Evolutionary conservation across 345 rosid genomes (phyloP), one percentile per base, ranked within the genome.

Genomic region (Turritis glabra): DNA sequence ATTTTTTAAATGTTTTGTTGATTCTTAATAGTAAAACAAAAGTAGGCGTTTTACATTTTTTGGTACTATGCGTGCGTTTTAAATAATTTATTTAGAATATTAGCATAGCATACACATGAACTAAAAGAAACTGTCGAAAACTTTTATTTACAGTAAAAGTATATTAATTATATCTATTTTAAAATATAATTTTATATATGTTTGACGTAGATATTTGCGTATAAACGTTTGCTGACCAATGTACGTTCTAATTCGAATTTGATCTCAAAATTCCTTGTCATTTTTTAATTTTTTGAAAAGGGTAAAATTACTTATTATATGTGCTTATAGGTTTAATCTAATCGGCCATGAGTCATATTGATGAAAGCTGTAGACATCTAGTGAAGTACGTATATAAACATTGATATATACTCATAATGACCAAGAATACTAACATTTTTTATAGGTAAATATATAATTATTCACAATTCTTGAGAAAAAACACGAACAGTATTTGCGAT

Each of bases 301-400:
- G n/a, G n/a, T n/a, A 54, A n/a, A 40, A 25, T 37, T 18, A 23
- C 27, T 15, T 52, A 5, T 38, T 12, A 12, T 67, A 17, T 59
- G 50, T 41, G 64, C 29, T 9, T 17, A n/a, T n/a, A 26, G 38
- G 40, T 38, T n/a, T 51, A 25, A 38, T 69, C 4, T 18, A 7
- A 29, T 13, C 32, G 25, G 12, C 5, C 18, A 59, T 17, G 47
- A 47, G 27, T 58, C 59, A 17, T 48, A 32, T 23, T n/a, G 38
- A 59, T 59, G 75, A 71, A 46, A 58, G 12, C 23, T 63, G 12
- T n/a, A 29, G 18, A 46, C 8, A 64, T 29, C 47, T 33, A 50
- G 47, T 15, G 15, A 66, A 13, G 3, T 19, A 14, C 29, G 26
- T 64, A 18, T 29, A 25, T 21, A 38, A 53, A 40, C 27, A 54